A percentile compares a stretch with the other conserved stretches of the same genome.
These are phyloP conservation scores for Stephania japonica DNA, from an alignment of 164 flowering plant genomes.

Conservation along the genomic window DNA sequence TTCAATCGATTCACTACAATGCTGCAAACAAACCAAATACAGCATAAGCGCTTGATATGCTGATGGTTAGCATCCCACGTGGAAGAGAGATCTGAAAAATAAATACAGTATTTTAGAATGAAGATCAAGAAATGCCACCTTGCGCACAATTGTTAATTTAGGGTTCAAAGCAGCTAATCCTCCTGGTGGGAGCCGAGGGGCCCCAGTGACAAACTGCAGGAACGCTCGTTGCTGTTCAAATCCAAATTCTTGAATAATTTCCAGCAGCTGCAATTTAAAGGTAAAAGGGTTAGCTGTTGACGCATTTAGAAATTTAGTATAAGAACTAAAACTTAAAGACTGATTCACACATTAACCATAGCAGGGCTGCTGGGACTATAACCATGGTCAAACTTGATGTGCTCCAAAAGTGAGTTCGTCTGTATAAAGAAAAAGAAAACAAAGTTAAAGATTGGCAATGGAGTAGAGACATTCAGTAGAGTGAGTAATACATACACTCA, in stretches of 20 bases:
- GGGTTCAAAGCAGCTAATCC: slow-evolving; percentile 90
- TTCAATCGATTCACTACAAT: slow-evolving; percentile 43
- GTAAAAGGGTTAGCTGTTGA: not conserved
- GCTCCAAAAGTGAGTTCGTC: slow-evolving; percentile 63
- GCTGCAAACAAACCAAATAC: slow-evolving; percentile 31
- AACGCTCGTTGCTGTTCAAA: slow-evolving; percentile 63
- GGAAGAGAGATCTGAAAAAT: not conserved
- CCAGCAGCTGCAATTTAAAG: slow-evolving; percentile 53
- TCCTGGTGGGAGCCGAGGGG: slow-evolving; percentile 93
- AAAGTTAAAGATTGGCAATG: not conserved
- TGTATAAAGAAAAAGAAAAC: slow-evolving; percentile 19
- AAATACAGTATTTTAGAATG: not conserved
- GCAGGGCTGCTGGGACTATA: slow-evolving; percentile 93
- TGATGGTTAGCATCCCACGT: not conserved
- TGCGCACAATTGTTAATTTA: slow-evolving; percentile 83
- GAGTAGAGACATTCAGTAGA: not conserved
- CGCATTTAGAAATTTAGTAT: not conserved
- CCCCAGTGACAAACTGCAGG: slow-evolving; percentile 92
- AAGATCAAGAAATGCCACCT: slow-evolving; percentile 36
- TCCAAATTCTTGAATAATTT: slow-evolving; percentile 63
- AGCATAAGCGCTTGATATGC: not conserved
- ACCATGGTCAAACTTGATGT: slow-evolving; percentile 92
- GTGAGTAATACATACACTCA: slow-evolving; percentile 53
- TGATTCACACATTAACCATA: slow-evolving; percentile 48
- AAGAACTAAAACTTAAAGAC: not conserved